These are phyloP conservation scores for Pyrenula massariospora DNA, from an alignment of 495 filamentous ascomycete species.

Conservation along the genomic window DNA sequence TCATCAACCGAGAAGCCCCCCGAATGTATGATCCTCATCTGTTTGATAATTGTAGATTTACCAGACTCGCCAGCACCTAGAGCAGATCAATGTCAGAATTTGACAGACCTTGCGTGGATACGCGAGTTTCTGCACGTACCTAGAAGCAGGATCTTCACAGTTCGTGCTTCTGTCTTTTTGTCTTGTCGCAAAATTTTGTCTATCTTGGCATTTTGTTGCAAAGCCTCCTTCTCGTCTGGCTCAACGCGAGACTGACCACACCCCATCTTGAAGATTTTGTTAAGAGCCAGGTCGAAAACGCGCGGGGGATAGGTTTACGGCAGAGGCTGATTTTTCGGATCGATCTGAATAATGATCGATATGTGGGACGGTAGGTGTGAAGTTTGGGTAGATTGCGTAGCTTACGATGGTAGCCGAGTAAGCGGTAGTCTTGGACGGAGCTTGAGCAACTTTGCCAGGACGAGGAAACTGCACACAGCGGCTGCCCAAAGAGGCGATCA, in stretches of 20 bases:
- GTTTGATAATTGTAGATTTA: slow-evolving; percentile 96
- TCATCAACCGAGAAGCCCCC: slow-evolving; percentile 86
- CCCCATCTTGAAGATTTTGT: slow-evolving; percentile 28
- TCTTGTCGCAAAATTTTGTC: slow-evolving; percentile 67
- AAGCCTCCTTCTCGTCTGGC: slow-evolving; percentile 25
- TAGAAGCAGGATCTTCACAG: slow-evolving; percentile 75
- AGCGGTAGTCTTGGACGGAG: no score
- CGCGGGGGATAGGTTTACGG: not conserved
- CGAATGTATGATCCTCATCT: slow-evolving; percentile 97
- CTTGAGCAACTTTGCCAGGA: no score
- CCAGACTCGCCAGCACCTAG: slow-evolving; percentile 93
- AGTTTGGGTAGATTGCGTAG: no score
- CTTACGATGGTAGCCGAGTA: no score
- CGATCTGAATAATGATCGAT: no score
- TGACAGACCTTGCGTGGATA: not conserved
- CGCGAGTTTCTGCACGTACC: slow-evolving; percentile 36
- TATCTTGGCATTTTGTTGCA: slow-evolving; percentile 45
- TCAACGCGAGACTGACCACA: slow-evolving; percentile 29
- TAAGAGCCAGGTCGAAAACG: no score
- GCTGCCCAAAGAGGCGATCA: not conserved
- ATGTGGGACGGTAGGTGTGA: no score
- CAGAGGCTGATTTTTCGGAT: not conserved
- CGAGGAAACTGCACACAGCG: no score
- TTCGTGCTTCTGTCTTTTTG: slow-evolving; percentile 66
- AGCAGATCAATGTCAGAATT: slow-evolving; percentile 1